Percentiles rank a stretch among this genome's conserved stretches.
phyloP scores from a whole-genome alignment of 495 filamentous ascomycete genomes.

The Schizothecium vesticola region DNA sequence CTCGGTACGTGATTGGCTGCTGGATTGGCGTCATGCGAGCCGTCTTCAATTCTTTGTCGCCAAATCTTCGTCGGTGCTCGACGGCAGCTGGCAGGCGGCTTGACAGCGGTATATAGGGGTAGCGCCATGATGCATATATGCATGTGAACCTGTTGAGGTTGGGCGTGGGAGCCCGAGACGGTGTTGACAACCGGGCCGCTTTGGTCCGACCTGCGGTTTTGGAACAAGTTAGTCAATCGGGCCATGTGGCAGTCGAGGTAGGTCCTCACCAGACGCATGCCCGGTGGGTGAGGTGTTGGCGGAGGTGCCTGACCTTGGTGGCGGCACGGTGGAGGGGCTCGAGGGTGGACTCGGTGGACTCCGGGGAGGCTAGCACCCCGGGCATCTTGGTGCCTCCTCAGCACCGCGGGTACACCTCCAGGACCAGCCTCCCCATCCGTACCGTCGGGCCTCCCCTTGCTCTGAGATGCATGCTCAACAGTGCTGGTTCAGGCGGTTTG shows the following conservation, averaged over 20 bases:
- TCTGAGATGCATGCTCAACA: background rate
- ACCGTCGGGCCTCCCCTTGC: background rate
- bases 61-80: background rate
- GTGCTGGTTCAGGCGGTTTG: background rate
- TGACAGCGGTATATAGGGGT: background rate
- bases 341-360: background rate
- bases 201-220: background rate
- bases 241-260: background rate
- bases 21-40: too few relatives aligned
- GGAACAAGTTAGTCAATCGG: background rate
- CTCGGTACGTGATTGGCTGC: background rate
- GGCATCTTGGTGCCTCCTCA: too few relatives aligned
- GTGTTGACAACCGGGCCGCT: background rate
- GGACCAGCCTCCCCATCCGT: background rate
- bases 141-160: background rate
- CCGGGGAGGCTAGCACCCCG: too few relatives aligned
- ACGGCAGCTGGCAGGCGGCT: background rate
- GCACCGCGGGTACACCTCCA: background rate
- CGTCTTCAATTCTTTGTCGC: too few relatives aligned
- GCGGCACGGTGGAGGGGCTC: background rate
- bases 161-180: background rate
- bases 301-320: background rate
- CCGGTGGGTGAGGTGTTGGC: background rate
- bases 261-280: too few relatives aligned
- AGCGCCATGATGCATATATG: background rate